Evolutionary conservation across 177 flowering plant genomes (phyloP).

Genomic region (Vitis hybrid): DNA sequence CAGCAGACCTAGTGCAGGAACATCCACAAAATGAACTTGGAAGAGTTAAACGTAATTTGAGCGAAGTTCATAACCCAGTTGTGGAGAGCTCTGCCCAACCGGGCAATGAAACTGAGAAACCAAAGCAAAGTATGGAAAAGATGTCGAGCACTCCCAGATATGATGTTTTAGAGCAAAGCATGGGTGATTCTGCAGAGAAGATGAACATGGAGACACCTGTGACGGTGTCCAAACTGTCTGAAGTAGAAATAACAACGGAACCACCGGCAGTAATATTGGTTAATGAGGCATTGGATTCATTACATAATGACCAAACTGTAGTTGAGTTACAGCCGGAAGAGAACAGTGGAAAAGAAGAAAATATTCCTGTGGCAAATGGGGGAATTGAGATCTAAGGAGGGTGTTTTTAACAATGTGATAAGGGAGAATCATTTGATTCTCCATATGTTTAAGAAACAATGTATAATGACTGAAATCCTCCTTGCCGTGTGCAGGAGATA

Average conservation of each 20-base stretch:
- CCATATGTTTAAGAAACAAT: too few species aligned
- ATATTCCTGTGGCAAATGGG: conserved; percentile 28
- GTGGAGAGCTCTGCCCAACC: conserved; percentile 35
- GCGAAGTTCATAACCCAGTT: conserved; percentile 63
- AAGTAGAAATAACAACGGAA: conserved; percentile 28
- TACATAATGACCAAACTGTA: conserved; percentile 25
- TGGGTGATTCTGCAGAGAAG: conserved; percentile 36
- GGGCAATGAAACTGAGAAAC: conserved; percentile 57
- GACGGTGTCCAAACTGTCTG: conserved; percentile 21
- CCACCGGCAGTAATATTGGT: conserved; percentile 17
- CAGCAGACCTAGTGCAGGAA: conserved; percentile 56
- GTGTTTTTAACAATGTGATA: conserved; percentile 4
- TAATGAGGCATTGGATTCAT: conserved; percentile 21
- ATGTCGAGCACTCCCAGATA: conserved; percentile 18
- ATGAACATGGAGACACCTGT: conserved; percentile 34
- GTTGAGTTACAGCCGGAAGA: conserved; percentile 37
- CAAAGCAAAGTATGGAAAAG: conserved; percentile 39
- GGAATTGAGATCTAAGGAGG: conserved; percentile 38
- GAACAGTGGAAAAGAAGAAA: conserved; percentile 35
- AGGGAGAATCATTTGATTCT: too few species aligned
- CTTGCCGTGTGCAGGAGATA: too few species aligned
- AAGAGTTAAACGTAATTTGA: conserved; percentile 77
- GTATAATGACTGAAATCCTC: too few species aligned
- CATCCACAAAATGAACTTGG: conserved; percentile 79
- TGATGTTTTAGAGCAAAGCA: conserved; percentile 26